Conservation (phyloP, 2,329 filamentous ascomycete genomes). For the Pseudogymnoascus sp. region DNA sequence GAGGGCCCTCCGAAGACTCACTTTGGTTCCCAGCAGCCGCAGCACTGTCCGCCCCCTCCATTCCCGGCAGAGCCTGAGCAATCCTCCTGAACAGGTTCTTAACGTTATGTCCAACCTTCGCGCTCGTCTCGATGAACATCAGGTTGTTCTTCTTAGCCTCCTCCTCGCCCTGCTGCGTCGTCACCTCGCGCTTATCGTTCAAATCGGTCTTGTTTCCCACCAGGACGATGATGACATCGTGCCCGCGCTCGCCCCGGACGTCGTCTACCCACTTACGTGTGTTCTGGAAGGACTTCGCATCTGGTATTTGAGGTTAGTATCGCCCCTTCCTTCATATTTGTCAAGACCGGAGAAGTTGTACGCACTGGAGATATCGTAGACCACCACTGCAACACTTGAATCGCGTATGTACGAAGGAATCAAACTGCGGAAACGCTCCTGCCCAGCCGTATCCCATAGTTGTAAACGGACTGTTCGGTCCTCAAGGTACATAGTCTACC, state of each 20-base stretch:
- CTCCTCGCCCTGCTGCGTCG: conserved; percentile 90
- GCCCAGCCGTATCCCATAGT: conserved; percentile 96
- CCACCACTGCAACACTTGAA: conserved; percentile 93
- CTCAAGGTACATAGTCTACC: conserved; percentile 96
- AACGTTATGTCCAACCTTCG: conserved; percentile 96
- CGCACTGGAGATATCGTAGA: conserved; percentile 93
- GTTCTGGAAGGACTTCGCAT: conserved; percentile 95
- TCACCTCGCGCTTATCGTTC: conserved; percentile 97
- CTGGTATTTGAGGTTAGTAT: conserved; percentile 36
- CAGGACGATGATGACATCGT: conserved; percentile 97
- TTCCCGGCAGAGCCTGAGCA: conserved; percentile 92
- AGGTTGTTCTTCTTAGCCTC: conserved; percentile 96
- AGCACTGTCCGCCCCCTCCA: conserved; percentile 84
- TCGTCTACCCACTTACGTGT: conserved; percentile 99
- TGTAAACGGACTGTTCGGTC: conserved; percentile 96
- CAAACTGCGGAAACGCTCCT: conserved; percentile 92
- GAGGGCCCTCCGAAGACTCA: conserved; percentile 41
- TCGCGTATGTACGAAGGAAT: conserved; percentile 99
- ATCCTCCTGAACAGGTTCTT: conserved; percentile 97
- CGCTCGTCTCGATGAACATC: conserved; percentile 99
- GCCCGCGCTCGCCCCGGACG: conserved; percentile 89
- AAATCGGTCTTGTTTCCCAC: conserved; percentile 99
- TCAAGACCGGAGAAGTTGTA: conserved; percentile 1
- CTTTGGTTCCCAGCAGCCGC: conserved; percentile 69
- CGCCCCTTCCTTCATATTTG: not conserved